Evolutionary conservation across 495 filamentous ascomycete species (phyloP), one percentile per base, ranked within the genome.

Genomic region (Neurospora sp.): DNA sequence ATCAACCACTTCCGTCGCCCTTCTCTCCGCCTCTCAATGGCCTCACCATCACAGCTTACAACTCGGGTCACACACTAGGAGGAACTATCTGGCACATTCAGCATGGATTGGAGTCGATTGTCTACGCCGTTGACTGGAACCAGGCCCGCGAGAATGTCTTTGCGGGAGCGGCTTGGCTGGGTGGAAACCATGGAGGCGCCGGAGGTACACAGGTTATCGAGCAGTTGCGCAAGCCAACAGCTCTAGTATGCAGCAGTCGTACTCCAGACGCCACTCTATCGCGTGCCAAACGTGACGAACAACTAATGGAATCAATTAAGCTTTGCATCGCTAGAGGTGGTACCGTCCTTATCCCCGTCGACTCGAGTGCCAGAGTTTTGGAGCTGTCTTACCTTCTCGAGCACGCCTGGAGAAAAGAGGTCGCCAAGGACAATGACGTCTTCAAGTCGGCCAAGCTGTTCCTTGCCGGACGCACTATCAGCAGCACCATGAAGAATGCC

Each of bases 21-120:
- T 96, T 93, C 80, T 96, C 94, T 4, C 93, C 94, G 20, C 92
- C 94, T 5, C 83, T 97, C 18, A 92, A 94, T 75, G 94, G 94
- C n/a, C 90, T 99, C 20, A 97, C 93, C 2, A 92, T 99, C 71
- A 98, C 96, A 8, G 96, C 96, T 3, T 98, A 98, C 83, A 96
- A 94, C 85, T 94, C 96, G 38, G 96, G 96, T 39, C 95, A 97
- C 80, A 97, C 95, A 0, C 88, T 98, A 0, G 96, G 96, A 77
- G 96, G 96, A 74, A 97, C 96, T 37, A 97, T 99, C 82, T 99
- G 96, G 96, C 95, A 98, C 79, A 94, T 99, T 75, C 96, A 97
- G 73, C 94, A 98, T 85, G 94, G 94, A 1, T 87, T 98, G 80
- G 96, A 99, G 79, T 97, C 94, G 1, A 96, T 99, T 44, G 95